phyloP scores from a whole-genome alignment of 495 filamentous ascomycete genomes.

The Penicillium odoratum region DNA sequence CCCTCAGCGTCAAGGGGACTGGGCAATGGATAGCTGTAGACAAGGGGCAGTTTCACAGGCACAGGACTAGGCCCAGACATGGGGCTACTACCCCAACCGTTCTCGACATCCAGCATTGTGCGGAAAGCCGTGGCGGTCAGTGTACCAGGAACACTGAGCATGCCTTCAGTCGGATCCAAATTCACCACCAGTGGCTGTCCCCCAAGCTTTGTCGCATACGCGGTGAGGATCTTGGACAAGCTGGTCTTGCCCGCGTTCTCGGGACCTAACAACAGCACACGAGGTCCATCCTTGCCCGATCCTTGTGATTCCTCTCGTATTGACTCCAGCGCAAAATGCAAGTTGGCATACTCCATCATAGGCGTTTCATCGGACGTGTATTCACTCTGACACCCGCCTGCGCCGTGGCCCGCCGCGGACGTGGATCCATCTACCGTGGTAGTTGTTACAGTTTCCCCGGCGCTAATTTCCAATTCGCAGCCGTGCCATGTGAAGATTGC shows the following conservation, averaged over 20 bases:
- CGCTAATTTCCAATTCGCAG: constrained; percentile 74
- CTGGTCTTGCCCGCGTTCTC: constrained; percentile 84
- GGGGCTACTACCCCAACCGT: constrained; percentile 88
- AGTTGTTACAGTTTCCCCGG: constrained; percentile 37
- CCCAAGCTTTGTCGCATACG: constrained; percentile 75
- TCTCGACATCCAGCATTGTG: constrained; percentile 83
- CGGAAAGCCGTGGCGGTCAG: constrained; percentile 81
- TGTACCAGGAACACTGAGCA: constrained; percentile 82
- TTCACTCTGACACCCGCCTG: constrained; percentile 61
- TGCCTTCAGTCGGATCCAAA: constrained; percentile 79
- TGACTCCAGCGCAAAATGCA: constrained; percentile 81
- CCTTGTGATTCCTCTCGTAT: constrained; percentile 54
- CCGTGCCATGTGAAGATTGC: constrained; percentile 92
- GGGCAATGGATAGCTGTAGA: constrained; percentile 83
- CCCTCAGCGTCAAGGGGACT: constrained; percentile 71
- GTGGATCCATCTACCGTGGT: constrained; percentile 24
- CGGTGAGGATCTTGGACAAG: constrained; percentile 75
- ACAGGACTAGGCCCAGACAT: constrained; percentile 85
- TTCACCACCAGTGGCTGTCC: constrained; percentile 82
- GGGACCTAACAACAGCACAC: constrained; percentile 82
- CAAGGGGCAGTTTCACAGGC: constrained; percentile 87
- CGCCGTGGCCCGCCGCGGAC: constrained; percentile 31
- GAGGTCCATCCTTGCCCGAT: constrained; percentile 62
- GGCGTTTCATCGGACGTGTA: constrained; percentile 85
- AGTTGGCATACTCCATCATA: constrained; percentile 77